These are phyloP conservation scores for Sphagnum contortum DNA, from an alignment of 225 moss, liverwort and hornwort genomes.

Conservation along the genomic window DNA sequence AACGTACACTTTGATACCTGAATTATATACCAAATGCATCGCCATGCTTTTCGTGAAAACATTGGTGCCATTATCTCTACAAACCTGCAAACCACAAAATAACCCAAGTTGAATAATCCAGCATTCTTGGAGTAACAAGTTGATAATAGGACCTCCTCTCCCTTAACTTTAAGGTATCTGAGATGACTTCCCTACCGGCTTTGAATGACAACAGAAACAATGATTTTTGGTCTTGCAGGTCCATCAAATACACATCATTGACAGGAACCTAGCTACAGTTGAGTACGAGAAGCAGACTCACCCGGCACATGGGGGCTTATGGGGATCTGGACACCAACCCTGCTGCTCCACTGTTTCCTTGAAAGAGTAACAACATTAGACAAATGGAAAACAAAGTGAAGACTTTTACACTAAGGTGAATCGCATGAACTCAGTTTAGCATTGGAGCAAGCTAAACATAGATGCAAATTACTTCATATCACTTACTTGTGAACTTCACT, in stretches of 20 bases:
- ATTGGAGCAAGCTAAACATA: neutral
- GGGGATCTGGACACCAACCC: slow-evolving; percentile 85
- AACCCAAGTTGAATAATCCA: neutral
- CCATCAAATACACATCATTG: no score
- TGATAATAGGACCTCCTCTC: no score
- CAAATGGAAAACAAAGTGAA: no score
- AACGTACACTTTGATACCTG: slow-evolving; percentile 30
- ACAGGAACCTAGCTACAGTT: no score
- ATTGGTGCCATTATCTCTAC: slow-evolving; percentile 99
- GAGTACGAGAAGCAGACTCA: slow-evolving; percentile 2
- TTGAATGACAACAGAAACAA: no score
- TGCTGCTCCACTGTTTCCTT: slow-evolving; percentile 71
- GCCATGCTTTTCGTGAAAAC: slow-evolving; percentile 94
- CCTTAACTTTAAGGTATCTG: no score
- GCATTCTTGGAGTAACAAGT: no score
- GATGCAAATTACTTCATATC: neutral
- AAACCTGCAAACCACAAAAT: slow-evolving; percentile 45
- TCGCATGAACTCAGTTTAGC: neutral
- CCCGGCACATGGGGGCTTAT: slow-evolving; percentile 93
- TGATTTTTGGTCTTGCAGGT: no score
- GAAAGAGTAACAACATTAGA: neutral
- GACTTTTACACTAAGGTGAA: no score
- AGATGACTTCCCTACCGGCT: no score
- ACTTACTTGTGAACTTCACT: slow-evolving; percentile 62
- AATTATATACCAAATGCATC: slow-evolving; percentile 93